phyloP scores from a whole-genome alignment of 2,329 filamentous ascomycete genomes.

The Fusarium denticulatum region DNA sequence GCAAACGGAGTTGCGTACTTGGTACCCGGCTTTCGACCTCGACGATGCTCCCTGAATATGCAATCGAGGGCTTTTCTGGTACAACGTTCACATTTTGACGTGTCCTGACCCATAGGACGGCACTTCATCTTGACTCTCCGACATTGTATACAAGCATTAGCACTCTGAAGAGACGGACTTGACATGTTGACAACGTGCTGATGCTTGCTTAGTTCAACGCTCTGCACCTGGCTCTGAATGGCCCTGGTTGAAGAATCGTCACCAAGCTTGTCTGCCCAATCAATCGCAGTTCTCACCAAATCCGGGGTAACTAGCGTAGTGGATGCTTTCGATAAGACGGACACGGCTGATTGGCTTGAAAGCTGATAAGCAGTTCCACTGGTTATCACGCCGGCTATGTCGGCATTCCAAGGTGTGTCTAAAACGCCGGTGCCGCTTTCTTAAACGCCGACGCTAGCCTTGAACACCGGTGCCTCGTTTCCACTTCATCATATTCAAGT shows the following conservation, averaged over 20 bases:
- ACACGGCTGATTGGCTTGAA: rapidly evolving
- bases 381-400: background rate
- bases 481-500: background rate
- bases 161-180: background rate
- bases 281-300: background rate
- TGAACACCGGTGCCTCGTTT: background rate
- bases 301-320: background rate
- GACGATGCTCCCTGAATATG: background rate
- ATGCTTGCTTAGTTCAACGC: background rate
- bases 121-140: background rate
- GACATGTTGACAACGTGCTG: rapidly evolving
- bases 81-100: background rate
- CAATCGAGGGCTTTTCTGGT: background rate
- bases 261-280: background rate
- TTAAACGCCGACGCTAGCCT: background rate
- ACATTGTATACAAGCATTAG: background rate
- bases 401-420: background rate
- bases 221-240: background rate
- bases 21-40: background rate
- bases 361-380: rapidly evolving
- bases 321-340: rapidly evolving
- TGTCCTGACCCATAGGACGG: background rate
- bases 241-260: background rate
- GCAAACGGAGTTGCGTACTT: background rate
- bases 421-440: background rate